A percentile compares a stretch with the other conserved stretches of the same genome.
Evolutionary conservation across 169 alveolate genomes (phyloP).

Genomic region (Eimeria necatrix): DNA sequence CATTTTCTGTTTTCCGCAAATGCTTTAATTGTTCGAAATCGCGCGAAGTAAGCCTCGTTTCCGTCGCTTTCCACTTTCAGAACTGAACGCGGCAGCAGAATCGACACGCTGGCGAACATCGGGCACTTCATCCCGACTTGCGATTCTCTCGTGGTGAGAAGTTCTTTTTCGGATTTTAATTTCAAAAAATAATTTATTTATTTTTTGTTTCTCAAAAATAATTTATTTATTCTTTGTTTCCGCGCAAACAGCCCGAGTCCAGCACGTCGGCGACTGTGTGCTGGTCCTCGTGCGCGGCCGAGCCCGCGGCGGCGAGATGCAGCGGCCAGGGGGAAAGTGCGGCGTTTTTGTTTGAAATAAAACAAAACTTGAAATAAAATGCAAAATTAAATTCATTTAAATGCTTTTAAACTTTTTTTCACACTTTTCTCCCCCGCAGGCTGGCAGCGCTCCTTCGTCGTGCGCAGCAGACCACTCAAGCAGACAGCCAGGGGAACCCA

Average conservation of each 20-base stretch:
- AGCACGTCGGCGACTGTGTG: slow-evolving; percentile 6
- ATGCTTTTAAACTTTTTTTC: no score
- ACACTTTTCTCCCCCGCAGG: neutral
- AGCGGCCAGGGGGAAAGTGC: slow-evolving; percentile 17
- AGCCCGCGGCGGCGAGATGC: neutral
- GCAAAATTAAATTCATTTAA: neutral
- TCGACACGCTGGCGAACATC: neutral
- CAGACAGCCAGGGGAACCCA: neutral
- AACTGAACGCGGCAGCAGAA: neutral
- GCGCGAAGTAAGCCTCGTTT: neutral
- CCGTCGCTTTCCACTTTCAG: neutral
- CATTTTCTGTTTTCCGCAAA: neutral
- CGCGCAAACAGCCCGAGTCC: neutral
- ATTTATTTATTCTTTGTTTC: neutral
- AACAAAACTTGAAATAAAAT: neutral
- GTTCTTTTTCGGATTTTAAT: neutral
- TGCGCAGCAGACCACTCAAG: neutral
- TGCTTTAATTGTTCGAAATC: neutral
- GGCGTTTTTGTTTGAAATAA: neutral
- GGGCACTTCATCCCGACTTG: neutral
- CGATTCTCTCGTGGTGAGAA: slow-evolving; percentile 17
- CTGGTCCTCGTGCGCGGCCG: slow-evolving; percentile 11
- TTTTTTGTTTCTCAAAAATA: no score
- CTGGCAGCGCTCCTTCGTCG: neutral
- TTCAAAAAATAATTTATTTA: no score